Percentiles rank a stretch among this genome's conserved stretches.
phyloP scores from a whole-genome alignment of 495 filamentous ascomycete species.

The Aspergillus funiculosus region DNA sequence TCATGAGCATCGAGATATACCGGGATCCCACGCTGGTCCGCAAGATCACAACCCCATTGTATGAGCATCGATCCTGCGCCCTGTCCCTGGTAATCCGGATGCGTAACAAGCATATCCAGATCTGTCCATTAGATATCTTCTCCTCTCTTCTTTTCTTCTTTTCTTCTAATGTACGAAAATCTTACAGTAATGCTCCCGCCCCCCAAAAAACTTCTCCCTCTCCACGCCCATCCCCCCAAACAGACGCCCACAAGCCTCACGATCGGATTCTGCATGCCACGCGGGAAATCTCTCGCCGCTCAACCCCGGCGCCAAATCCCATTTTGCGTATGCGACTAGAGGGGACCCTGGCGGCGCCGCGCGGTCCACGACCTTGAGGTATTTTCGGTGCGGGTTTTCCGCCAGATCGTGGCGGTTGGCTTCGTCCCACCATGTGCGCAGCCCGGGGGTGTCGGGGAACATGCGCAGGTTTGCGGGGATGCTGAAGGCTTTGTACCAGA shows the following conservation, averaged over 20 bases:
- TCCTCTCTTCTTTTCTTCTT: background rate
- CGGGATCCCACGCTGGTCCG: slow-evolving; percentile 25
- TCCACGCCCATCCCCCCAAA: slow-evolving; percentile 9
- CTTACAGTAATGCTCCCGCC: slow-evolving; percentile 18
- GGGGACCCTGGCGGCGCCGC: background rate
- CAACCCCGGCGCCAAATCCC: slow-evolving; percentile 14
- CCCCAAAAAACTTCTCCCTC: slow-evolving; percentile 7
- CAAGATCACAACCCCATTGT: slow-evolving; percentile 41
- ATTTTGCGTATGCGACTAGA: slow-evolving; percentile 22
- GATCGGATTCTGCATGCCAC: slow-evolving; percentile 15
- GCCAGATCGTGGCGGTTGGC: slow-evolving; percentile 14
- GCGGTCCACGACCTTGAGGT: slow-evolving; percentile 19
- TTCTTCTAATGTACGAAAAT: background rate
- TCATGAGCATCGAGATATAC: slow-evolving; percentile 21
- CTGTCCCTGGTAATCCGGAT: slow-evolving; percentile 38
- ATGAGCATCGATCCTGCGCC: slow-evolving; percentile 45
- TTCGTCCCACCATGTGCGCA: slow-evolving; percentile 21
- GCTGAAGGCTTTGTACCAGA: slow-evolving; percentile 21
- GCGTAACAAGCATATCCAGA: slow-evolving; percentile 42
- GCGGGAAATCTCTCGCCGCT: slow-evolving; percentile 13
- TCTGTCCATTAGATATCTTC: slow-evolving; percentile 7
- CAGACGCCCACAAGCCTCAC: slow-evolving; percentile 8
- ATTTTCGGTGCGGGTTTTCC: slow-evolving; percentile 20
- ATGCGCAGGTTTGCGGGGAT: slow-evolving; percentile 7
- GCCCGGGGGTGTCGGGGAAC: slow-evolving; percentile 21